phyloP scores from a whole-genome alignment of 73 alveolate species.

The Symbiodinium natans region DNA sequence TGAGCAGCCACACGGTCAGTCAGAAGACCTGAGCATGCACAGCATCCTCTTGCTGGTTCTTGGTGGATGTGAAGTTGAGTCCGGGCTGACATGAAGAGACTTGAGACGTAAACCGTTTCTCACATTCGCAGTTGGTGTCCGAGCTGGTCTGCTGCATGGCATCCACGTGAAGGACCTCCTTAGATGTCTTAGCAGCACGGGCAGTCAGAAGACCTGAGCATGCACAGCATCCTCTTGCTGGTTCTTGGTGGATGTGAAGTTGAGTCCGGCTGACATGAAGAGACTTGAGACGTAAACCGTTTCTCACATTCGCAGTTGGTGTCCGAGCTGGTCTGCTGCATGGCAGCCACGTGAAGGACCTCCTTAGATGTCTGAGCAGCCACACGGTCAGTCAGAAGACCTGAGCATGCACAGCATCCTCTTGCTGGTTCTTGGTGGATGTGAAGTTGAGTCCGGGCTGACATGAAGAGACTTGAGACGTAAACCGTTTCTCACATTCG shows the following conservation, averaged over 20 bases:
- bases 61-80: background rate
- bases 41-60: too few relatives aligned
- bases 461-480: slow-evolving; percentile 56
- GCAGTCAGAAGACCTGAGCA: too few relatives aligned
- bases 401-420: background rate
- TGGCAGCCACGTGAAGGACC: background rate
- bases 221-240: too few relatives aligned
- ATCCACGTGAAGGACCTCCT: background rate
- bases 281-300: background rate
- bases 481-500: slow-evolving; percentile 80
- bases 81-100: background rate
- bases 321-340: slow-evolving; percentile 10
- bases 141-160: background rate
- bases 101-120: background rate
- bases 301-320: background rate
- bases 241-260: too few relatives aligned
- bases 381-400: background rate
- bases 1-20: background rate
- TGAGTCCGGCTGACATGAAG: background rate
- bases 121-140: background rate
- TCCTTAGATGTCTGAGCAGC: background rate
- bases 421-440: background rate
- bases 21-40: background rate
- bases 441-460: background rate
- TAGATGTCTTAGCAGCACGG: background rate